Conservation (phyloP, 352 stramenopile genomes). For the Plasmopara muralis region DNA sequence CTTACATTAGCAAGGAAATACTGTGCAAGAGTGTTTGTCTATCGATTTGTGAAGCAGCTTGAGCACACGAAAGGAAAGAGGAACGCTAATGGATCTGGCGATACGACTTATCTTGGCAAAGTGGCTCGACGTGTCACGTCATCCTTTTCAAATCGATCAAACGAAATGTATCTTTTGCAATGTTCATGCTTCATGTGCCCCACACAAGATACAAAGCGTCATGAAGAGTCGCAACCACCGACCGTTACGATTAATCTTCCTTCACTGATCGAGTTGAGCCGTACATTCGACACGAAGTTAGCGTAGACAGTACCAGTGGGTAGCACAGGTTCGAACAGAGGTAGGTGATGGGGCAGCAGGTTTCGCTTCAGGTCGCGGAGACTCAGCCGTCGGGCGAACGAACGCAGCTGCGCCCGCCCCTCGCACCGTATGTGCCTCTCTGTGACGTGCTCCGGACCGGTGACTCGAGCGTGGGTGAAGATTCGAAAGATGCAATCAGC, state of each 20-base stretch:
- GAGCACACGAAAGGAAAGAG: no score
- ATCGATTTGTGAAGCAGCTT: no score
- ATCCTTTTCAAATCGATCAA: no score
- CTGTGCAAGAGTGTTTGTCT: no score
- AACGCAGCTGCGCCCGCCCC: conserved; percentile 23
- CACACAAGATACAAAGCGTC: conserved; percentile 14
- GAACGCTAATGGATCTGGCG: no score
- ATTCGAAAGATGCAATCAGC: conserved; percentile 53
- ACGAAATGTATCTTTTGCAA: no score
- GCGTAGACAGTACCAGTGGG: conserved; percentile 2
- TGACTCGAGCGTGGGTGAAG: conserved; percentile 35
- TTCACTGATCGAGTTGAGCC: conserved; percentile 13
- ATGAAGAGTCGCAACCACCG: conserved; percentile 18
- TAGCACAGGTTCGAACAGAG: no score
- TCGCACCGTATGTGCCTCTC: conserved; percentile 46
- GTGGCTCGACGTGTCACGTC: no score
- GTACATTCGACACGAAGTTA: conserved; percentile 6
- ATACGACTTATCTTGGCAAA: no score
- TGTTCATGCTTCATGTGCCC: not conserved
- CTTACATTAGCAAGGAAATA: no score
- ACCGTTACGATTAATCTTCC: not conserved
- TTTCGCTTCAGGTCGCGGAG: conserved; percentile 24
- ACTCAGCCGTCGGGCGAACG: conserved; percentile 13
- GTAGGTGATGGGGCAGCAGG: conserved; percentile 51
- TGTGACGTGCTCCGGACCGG: conserved; percentile 51